A percentile compares a stretch with the other conserved stretches of the same genome.
Evolutionary conservation across 2,329 filamentous ascomycete species (phyloP).

Genomic region (Lachnum nothofagi): DNA sequence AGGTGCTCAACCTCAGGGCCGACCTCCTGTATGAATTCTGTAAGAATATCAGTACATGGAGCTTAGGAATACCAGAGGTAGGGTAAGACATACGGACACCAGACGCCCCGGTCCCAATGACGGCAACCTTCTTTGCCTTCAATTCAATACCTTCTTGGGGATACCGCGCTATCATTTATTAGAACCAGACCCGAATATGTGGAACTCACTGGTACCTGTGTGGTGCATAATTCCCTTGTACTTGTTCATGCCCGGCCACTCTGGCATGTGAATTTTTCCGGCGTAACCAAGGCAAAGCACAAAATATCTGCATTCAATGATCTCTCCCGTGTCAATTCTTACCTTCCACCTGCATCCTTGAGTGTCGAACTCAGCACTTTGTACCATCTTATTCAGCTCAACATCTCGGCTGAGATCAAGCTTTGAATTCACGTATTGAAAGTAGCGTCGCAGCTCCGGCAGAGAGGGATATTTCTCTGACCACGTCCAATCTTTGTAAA

Average conservation of each 20-base stretch:
- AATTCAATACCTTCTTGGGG: constrained; percentile 40
- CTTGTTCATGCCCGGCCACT: constrained; percentile 25
- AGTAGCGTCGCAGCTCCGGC: constrained; percentile 42
- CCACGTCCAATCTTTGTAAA: constrained; percentile 44
- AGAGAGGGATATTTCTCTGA: constrained; percentile 36
- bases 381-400: constrained; percentile 38
- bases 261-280: constrained; percentile 20
- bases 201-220: no score
- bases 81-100: no score
- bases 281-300: constrained; percentile 25
- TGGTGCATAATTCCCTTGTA: constrained; percentile 27
- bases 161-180: no score
- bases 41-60: no score
- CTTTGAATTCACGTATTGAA: constrained; percentile 41
- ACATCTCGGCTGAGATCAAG: constrained; percentile 39
- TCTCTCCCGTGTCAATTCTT: constrained; percentile 33
- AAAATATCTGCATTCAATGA: constrained; percentile 21
- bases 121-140: constrained; percentile 45
- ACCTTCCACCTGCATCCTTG: constrained; percentile 37
- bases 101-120: constrained; percentile 44
- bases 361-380: constrained; percentile 37
- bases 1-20: constrained; percentile 35
- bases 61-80: no score
- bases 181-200: no score
- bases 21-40: constrained; percentile 27